Base-by-base conservation (phyloP, 345 rosid species). In the Pugionium dolabratum region DNA sequence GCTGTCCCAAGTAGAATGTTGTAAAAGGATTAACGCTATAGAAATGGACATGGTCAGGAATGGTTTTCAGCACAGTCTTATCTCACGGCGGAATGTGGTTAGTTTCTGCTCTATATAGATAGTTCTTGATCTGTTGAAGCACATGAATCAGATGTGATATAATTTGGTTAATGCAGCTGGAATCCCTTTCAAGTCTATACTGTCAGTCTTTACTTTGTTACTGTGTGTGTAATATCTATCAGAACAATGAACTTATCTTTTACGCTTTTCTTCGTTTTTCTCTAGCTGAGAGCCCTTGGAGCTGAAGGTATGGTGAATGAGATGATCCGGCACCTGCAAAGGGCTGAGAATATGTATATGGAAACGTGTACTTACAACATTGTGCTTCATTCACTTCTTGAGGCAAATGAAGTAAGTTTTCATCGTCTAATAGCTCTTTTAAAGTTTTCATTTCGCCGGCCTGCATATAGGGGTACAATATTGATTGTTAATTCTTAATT, bases 221-320 rank as follows among this genome's bases (percentile, higher is more conserved):
- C 25, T 42, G 66, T 37, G 33, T 46, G 45, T 54, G 27, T 9
- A 5, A 2, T 60, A 69, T 28, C 36, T 41, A 9, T 28, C 27
- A 35, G 62, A 46, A 36, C 26, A 18, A 37, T 46, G 41, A 7
- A 41, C 48, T 56, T 41, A 30, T 29, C 9, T 2, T 67, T 33
- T 36, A 42, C n/a, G 11, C 27, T 55, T 58, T 27, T 33, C 35
- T 61, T 45, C 41, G 42, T 9, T 50, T 67, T 61, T 71, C 61
- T 67, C 67, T 79, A 93, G 97, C 80, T 93, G 49, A 81, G 74
- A 79, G 95, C 85, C 32, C 83, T 88, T 46, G 95, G 96, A 68
- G 67, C 78, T 49, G 99, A 84, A 79, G 97, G 88, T 59, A 82
- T 90, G 96, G 77, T 74, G 67, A 71, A 64, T 45, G 85, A 88